Evolutionary conservation across 2,329 filamentous ascomycete genomes (phyloP), one percentile per base, ranked within the genome.

Genomic region (Diaporthe caulivora): DNA sequence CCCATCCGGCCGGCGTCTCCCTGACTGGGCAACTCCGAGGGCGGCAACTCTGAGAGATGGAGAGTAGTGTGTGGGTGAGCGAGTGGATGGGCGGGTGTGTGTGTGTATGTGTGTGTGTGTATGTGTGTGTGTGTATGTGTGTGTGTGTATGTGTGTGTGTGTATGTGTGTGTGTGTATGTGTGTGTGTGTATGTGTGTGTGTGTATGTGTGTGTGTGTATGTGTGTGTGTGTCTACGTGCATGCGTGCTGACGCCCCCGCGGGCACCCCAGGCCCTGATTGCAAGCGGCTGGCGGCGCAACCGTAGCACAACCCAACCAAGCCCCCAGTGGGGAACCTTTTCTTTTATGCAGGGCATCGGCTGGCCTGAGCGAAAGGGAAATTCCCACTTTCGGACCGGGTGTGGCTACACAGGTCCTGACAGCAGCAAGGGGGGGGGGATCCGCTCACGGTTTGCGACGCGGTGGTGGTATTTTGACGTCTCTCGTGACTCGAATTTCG

Each of bases 241-340:
- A 15, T 26, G n/a, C 31, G 13, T 65, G 62, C 62, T 65, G 62
- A 65, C 62, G 62, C 42, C 60, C 60, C 60, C 42, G 42, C 42
- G 44, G 40, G 11, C n/a, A n/a, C 44, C 44, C 15, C 18, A 51
- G 62, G 44, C 26, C 47, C 21, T 51, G 62, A 51, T 51, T 51
- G 62, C 29, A 49, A 49, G 44, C 44, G 44, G 62, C 62, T 65
- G 60, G 44, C 60, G 34, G 44, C 44, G 42, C 60, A 29, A 24
- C 44, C 58, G 44, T 65, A 51, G 51, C 44, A 65, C 62, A 65
- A 51, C 62, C 62, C 62, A 65, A 53, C 51, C 62, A 40, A 37
- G 29, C 62, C 29, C 2, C 29, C 2, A 24, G 29, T 51, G 29
- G 44, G 17, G 42, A 51, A 53, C 34, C 5, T 6, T 2, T 10